Evolutionary conservation across 1,139 yeast genomes (phyloP).

Genomic region (Protomyces macrosporus): DNA sequence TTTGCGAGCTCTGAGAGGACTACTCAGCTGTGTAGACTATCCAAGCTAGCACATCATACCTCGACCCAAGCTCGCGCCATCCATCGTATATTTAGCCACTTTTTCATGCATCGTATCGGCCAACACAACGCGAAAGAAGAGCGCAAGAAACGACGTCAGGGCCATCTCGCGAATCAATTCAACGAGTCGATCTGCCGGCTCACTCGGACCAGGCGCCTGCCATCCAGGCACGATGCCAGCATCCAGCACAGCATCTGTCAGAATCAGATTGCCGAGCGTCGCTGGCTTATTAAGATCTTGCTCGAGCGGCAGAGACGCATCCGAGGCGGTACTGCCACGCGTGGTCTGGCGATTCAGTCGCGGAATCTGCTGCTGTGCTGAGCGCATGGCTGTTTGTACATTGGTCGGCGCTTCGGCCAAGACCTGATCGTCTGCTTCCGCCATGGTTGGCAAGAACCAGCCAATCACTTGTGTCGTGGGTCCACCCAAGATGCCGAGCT

Average conservation of each 20-base stretch:
- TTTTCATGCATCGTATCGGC: neutral
- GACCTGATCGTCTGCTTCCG: neutral
- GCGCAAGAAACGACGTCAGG: neutral
- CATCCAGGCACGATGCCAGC: neutral
- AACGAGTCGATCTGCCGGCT: neutral
- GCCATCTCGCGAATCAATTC: neutral
- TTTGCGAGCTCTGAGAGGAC: too few relatives aligned
- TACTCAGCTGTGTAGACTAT: too few relatives aligned
- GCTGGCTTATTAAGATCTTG: neutral
- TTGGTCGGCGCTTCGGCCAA: neutral
- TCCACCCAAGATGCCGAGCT: neutral
- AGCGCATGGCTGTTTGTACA: neutral
- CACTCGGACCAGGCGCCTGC: neutral
- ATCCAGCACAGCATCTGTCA: neutral
- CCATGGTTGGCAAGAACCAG: neutral
- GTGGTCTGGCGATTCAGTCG: neutral
- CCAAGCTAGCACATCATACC: neutral
- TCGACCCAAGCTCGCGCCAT: neutral
- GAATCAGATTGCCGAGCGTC: neutral
- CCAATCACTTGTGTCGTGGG: neutral
- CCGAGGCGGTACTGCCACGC: neutral
- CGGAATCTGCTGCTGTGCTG: neutral
- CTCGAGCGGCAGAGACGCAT: neutral
- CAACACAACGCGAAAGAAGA: neutral
- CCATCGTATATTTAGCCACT: neutral